Conservation (phyloP, 2,329 filamentous ascomycete species). For the Hypoxylon sp. region DNA sequence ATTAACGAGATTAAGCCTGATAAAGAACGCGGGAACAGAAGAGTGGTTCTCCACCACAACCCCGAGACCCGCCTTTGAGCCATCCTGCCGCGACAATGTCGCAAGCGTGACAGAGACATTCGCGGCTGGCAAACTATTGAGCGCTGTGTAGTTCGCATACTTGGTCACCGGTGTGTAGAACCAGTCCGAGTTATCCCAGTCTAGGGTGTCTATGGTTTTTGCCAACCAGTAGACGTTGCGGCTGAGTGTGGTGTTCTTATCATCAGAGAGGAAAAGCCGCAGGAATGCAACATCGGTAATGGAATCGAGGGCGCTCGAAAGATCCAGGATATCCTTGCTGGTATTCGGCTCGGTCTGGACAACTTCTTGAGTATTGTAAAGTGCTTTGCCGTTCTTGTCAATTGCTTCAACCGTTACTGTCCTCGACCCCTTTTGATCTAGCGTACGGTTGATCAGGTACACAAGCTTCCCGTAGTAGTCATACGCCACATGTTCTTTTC, state of each 20-base stretch:
- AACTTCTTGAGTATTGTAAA: constrained; percentile 56
- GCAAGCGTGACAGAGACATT: constrained; percentile 54
- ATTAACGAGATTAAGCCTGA: constrained; percentile 67
- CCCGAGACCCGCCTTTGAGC: constrained; percentile 16
- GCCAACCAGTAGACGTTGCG: constrained; percentile 74
- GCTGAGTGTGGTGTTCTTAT: constrained; percentile 58
- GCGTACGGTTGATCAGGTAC: constrained; percentile 69
- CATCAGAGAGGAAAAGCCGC: constrained; percentile 62
- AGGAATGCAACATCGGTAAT: constrained; percentile 65
- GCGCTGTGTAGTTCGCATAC: constrained; percentile 64
- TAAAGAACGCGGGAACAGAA: constrained; percentile 69
- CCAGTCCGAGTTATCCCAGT: constrained; percentile 72
- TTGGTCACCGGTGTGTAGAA: constrained; percentile 69
- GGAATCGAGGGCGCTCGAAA: constrained; percentile 54
- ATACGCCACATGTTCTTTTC: constrained; percentile 69
- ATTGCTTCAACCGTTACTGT: constrained; percentile 66
- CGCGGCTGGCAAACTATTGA: constrained; percentile 60
- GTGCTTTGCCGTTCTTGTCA: constrained; percentile 60
- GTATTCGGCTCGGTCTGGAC: constrained; percentile 62
- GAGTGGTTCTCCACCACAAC: constrained; percentile 68
- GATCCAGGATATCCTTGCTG: constrained; percentile 56
- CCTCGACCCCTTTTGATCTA: constrained; percentile 58
- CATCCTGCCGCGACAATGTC: background rate
- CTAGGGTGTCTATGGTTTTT: constrained; percentile 62
- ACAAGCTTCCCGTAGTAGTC: constrained; percentile 65